These are phyloP conservation scores for Penicillium taxi DNA, from an alignment of 495 filamentous ascomycete species.

Conservation along the genomic window DNA sequence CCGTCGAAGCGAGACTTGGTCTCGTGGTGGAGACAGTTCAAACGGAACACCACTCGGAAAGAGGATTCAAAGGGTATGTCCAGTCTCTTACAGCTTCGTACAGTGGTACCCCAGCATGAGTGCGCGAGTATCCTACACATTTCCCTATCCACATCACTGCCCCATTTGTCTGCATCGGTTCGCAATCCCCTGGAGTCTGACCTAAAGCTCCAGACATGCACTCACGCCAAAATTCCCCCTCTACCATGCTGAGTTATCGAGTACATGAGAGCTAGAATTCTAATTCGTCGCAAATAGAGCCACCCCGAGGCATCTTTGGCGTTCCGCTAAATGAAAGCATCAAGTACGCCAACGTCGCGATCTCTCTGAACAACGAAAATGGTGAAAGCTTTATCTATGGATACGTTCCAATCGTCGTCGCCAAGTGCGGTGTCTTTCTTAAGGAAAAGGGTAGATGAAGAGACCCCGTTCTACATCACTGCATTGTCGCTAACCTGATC, in stretches of 20 bases:
- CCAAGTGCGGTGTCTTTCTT: slow-evolving; percentile 94
- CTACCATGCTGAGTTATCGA: too few species aligned
- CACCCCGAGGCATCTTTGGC: slow-evolving; percentile 70
- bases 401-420: slow-evolving; percentile 97
- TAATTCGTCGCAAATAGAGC: slow-evolving; percentile 14
- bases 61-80: slow-evolving; percentile 70
- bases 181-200: too few species aligned
- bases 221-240: too few species aligned
- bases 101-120: too few species aligned
- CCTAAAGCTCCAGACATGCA: too few species aligned
- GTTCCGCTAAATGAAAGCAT: slow-evolving; percentile 93
- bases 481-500: slow-evolving; percentile 7
- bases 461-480: slow-evolving; percentile 1
- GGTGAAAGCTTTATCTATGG: slow-evolving; percentile 96
- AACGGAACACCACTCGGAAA: slow-evolving; percentile 60
- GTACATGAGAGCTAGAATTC: too few species aligned
- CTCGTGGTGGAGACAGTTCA: slow-evolving; percentile 90
- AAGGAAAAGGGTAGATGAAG: slow-evolving; percentile 84
- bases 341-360: slow-evolving; percentile 96
- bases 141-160: too few species aligned
- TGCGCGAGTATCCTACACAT: too few species aligned
- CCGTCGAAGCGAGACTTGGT: slow-evolving; percentile 73
- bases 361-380: slow-evolving; percentile 83
- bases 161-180: too few species aligned
- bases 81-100: not conserved